Base-by-base conservation (phyloP, 208 protist genomes). In the Leishmania aethiopica region DNA sequence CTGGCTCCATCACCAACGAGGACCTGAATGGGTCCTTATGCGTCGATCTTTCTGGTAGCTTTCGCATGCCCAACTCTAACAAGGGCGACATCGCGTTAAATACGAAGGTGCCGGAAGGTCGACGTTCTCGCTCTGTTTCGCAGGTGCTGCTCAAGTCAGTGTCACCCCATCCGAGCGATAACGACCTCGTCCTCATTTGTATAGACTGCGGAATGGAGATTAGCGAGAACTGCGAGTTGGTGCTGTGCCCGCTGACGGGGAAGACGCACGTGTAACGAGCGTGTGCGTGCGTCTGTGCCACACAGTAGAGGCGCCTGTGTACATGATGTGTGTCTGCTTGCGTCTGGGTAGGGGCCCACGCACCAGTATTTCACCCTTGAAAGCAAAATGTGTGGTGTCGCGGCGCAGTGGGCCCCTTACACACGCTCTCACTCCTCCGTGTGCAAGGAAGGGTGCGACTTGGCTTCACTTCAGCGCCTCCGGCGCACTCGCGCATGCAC, bases 121-220 rank as follows among this genome's bases (percentile, higher is more conserved):
- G 79, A 17, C 57, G 78, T 22, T 78, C 73, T 17, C 77, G 83
- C 19, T 78, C 35, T 2, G 78, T 76, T 45, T 62, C 78, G 79
- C 69, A 76, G 10, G 79, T 53, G 69, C 47, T 81, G 35, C 45
- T 82, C 71, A 37, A 40, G 4, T 28, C 60, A 3, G 49, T 93
- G 53, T 93, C 88, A 1, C 53, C 67, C 32, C 90, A 93, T 74
- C 60, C 82, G 3, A 91, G 85, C 77, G 92, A 93, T 67, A 72
- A 88, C 19, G 85, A 93, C 17, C 81, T 93, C 25, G 88, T 93
- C 25, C 84, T 95, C 17, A 83, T 89, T 66, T 95, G 90, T 79
- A 81, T 85, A 19, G 92, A 95, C 77, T 95, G 92, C 67, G 90
- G 90, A 13, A 75, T 78, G 49, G 84, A 89, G 32, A 95, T 95